phyloP scores from a whole-genome alignment of 345 rosid genomes.

The Moricandia moricandioides region DNA sequence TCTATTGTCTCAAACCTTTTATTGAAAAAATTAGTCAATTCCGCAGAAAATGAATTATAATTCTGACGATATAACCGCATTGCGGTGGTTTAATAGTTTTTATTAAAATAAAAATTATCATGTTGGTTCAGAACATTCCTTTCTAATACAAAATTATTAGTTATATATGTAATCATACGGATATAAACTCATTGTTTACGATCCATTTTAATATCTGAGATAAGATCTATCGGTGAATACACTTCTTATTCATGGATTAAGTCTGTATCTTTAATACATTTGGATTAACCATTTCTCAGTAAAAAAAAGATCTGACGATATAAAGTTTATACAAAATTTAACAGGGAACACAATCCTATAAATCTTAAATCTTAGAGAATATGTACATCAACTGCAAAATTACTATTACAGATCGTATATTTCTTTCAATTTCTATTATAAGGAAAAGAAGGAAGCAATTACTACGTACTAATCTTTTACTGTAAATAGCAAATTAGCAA shows the following conservation, averaged over 20 bases:
- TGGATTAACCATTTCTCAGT: too few species aligned
- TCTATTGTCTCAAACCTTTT: neutral
- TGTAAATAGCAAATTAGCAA: slow-evolving; percentile 5
- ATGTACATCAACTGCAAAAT: neutral
- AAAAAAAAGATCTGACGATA: neutral
- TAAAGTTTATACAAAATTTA: neutral
- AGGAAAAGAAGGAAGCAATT: neutral
- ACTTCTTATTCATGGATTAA: too few species aligned
- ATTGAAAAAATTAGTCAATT: neutral
- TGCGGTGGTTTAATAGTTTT: too few species aligned
- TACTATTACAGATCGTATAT: neutral
- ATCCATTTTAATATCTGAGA: too few species aligned
- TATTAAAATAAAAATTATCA: too few species aligned
- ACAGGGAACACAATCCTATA: neutral
- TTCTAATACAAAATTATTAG: too few species aligned
- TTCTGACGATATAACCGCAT: neutral
- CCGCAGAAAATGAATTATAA: neutral
- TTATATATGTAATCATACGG: too few species aligned
- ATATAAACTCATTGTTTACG: too few species aligned
- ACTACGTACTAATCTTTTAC: neutral
- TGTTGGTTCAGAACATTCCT: too few species aligned
- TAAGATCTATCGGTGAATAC: too few species aligned
- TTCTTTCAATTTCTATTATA: neutral
- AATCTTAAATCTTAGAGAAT: neutral
- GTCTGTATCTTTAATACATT: too few species aligned